Base-by-base conservation (phyloP, 208 protist species). In the Angomonas desouzai region DNA sequence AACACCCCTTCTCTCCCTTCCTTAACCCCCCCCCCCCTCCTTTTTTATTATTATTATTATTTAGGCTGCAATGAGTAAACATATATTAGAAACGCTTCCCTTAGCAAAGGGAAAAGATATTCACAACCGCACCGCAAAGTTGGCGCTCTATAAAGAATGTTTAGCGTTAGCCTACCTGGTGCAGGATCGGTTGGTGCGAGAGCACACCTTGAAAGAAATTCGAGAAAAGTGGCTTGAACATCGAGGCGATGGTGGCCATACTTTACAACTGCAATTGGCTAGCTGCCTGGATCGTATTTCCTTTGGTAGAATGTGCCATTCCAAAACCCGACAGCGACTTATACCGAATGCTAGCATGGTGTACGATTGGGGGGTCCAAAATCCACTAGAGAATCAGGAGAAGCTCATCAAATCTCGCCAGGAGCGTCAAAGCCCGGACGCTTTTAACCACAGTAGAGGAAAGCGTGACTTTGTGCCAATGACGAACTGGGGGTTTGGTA, bases 391-490 rank as follows among this genome's bases (percentile, higher is more conserved):
- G 51, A 83, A 92, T 67, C 81, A 91, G 68, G 73, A 84, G 45
- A 72, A 75, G 58, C 45, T 83, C 1, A 86, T 87, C 27, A 71
- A 61, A 16, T 64, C 70, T 7, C 81, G 83, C 25, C 73, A 84
- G 1, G 86, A 91, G 55, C 77, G 78, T 34, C 72, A 88, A 63
- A 88, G 70, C 48, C 86, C 84, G 3, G 87, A 93, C 60, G 86
- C 86, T 2, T 91, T 88, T 70, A 83, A 85, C 25, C 85, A 92
- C 62, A 80, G 86, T 18, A 64, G 79, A 0, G 70, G 70, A 23
- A 89, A 88, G 38, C 81, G 90, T 9, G 86, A 92, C 58, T 96
- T 96, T 82, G 90, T 96, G n/a, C 90, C 90, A 27, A 91, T 96
- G 87, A 89, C 84, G 4, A 96, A 96, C 66, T 96, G 90, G 87